Base-by-base conservation (phyloP, 2,329 filamentous ascomycete species). In the Drechmeria coniospora region DNA sequence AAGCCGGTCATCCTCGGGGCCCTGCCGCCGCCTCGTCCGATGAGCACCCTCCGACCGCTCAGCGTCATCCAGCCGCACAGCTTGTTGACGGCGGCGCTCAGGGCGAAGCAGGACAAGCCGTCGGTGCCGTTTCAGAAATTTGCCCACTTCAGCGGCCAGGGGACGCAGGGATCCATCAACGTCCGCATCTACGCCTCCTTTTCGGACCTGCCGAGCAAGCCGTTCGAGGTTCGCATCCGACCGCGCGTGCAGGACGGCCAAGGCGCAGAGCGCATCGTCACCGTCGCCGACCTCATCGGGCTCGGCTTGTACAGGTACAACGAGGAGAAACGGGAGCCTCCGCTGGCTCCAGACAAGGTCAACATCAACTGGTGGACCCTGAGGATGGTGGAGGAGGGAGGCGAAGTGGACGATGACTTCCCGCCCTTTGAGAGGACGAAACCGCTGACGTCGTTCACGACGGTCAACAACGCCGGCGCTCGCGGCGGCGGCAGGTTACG, bases 351-450 rank as follows among this genome's bases (percentile, higher is more conserved):
- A 2, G 68, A 74, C 27, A 80, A 82, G 44, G 59, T 73, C 28
- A 82, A 81, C 40, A 75, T 86, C 40, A 87, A 87, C 44, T 74
- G 74, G 59, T 90, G 79, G 78, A 81, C 74, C 15, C 55, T 92
- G 31, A 68, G 80, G 22, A 84, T 92, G 73, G 79, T 86, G 2
- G 74, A 90, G 35, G 74, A 90, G 45, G 79, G 81, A 31, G 82
- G 79, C 26, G 81, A 90, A 44, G 74, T 87, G 1, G 81, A 92
- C 39, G 79, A 83, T 37, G 82, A 90, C 44, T 90, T 90, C 37
- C 79, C 80, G 18, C 74, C 81, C 0, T 61, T 90, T 22, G 76
- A 79, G 32, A 66, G 81, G 20, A 81, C 70, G 14, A 79, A 78
- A 41, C 67, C 74, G 2, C 62, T 90, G n/a, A 70, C 68, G 5